Evolutionary conservation across 345 rosid species (phyloP), one percentile per base, ranked within the genome.

Genomic region (Ailanthus altissimus): DNA sequence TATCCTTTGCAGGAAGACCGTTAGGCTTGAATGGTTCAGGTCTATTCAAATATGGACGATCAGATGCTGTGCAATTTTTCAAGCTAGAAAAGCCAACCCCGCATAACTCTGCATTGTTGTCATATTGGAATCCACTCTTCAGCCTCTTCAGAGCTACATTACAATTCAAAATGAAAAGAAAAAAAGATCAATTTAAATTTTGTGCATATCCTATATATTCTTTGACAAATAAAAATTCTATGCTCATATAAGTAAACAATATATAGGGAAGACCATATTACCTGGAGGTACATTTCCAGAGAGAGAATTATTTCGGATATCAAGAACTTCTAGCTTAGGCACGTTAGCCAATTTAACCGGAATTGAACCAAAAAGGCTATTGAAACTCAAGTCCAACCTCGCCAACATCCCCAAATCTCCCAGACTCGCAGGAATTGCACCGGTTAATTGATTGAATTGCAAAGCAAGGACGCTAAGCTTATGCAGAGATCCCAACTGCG

Each of bases 371-470:
- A 96, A 94, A 70, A 96, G 89, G 40, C 62, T 38, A 79, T 96
- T 96, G 69, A 85, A 96, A 91, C 99, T 93, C 79, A 96, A 73
- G 78, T 93, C 97, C 79, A 96, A 84, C 91, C 97, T 92, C 1
- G 88, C 85, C 40, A 96, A 81, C 80, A 72, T 75, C 64, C 45
- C 78, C 69, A 92, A 73, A 71, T 88, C 85, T 12, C 99, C 99
- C 84, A 96, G 83, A 83, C 94, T 92, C 2, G 99, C 97, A 25
- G 99, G 99, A 68, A 96, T 87, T 10, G 98, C 99, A 60, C 99
- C 97, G 43, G 95, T 86, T 28, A 96, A 81, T 61, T 67, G 84
- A 84, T 96, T 96, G 78, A 84, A 86, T 73, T 96, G 97, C 81
- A 96, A 75, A 73, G 97, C 94, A 25, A 96, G 92, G 51, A 92